Conservation (phyloP, 805 yeast species). For the Yarrowia keelungensis region DNA sequence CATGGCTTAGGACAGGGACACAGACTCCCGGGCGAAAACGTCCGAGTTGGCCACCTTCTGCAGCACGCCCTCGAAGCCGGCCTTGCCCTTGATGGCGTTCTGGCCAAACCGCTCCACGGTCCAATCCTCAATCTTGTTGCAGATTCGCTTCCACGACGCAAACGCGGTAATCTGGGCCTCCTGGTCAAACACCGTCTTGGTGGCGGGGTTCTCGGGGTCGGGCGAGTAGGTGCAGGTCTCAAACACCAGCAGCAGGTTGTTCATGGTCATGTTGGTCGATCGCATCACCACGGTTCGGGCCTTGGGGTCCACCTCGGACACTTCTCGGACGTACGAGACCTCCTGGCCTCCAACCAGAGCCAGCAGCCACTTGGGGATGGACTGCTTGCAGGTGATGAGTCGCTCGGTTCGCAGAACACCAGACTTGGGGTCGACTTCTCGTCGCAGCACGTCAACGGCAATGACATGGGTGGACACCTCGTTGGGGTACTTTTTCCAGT, state of each 20-base stretch:
- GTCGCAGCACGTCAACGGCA: constrained; percentile 84
- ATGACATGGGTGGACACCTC: constrained; percentile 90
- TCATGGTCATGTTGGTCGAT: constrained; percentile 86
- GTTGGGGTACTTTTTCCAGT: constrained; percentile 97
- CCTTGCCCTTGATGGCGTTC: constrained; percentile 81
- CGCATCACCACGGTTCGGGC: constrained; percentile 73
- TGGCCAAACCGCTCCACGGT: constrained; percentile 85
- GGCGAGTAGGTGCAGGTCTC: constrained; percentile 89
- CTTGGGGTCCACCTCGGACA: constrained; percentile 78
- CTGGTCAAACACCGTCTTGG: constrained; percentile 72
- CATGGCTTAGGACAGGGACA: constrained; percentile 16
- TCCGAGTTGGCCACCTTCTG: constrained; percentile 47
- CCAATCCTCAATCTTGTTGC: constrained; percentile 91
- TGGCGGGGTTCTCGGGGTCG: constrained; percentile 58
- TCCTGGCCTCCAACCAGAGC: constrained; percentile 74
- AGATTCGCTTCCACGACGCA: constrained; percentile 69
- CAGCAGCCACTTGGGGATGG: constrained; percentile 82
- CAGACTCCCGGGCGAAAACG: constrained; percentile 32
- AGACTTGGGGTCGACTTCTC: constrained; percentile 66
- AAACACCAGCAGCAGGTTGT: constrained; percentile 73
- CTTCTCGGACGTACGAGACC: constrained; percentile 83
- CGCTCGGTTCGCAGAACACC: constrained; percentile 78
- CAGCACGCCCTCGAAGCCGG: constrained; percentile 85
- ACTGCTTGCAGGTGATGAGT: constrained; percentile 84
- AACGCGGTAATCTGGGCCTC: constrained; percentile 89